Base-by-base conservation (phyloP, 192 early-diverging fungal species). In the Gigaspora rosea region DNA sequence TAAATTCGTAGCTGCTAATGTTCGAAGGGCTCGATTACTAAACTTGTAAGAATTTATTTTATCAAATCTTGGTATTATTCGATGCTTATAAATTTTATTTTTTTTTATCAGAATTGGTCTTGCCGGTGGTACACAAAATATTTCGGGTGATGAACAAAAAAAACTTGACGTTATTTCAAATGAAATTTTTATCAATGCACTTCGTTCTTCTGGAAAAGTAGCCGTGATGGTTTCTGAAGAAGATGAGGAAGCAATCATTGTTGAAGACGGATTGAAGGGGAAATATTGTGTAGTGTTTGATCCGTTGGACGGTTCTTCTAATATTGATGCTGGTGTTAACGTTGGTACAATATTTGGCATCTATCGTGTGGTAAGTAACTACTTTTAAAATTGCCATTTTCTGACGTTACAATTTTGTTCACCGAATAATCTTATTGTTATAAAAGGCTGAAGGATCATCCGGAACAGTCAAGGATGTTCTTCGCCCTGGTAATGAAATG, bases 271-370 rank as follows among this genome's bases (percentile, higher is more conserved):
- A 70, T 83, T 92, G 76, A 88, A 88, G 54, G 96, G 94, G 74
- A 91, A 95, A 82, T 99, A 99, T 88, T 92, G 91, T 83, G 95
- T 99, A 22, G 94, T 93, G 35, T 99, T 99, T 90, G 97, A 99
- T 84, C 97, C 97, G 59, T 89, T 99, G 16, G 97, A 99, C 82
- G 97, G 97, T 67, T 92, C 90, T 73, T 94, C 93, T 86, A 99
- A 99, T 88, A 99, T 99, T 83, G 97, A 99, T 81, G 96, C 95
- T 81, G 97, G 96, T 88, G 96, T 97, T 48, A 96, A 95, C 20
- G 94, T 99, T 48, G 97, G 97, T 82, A 99, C 97, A 27, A 99
- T 99, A 82, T 99, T 99, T 88, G 97, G 97, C 62, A 95, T 99
- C 80, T 99, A 95, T 90, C 88, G 89, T 79, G 88, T 97, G 74